Evolutionary conservation across 2,329 filamentous ascomycete species (phyloP), one percentile per base, ranked within the genome.

Genomic region (Trichoderma koningiopsis): DNA sequence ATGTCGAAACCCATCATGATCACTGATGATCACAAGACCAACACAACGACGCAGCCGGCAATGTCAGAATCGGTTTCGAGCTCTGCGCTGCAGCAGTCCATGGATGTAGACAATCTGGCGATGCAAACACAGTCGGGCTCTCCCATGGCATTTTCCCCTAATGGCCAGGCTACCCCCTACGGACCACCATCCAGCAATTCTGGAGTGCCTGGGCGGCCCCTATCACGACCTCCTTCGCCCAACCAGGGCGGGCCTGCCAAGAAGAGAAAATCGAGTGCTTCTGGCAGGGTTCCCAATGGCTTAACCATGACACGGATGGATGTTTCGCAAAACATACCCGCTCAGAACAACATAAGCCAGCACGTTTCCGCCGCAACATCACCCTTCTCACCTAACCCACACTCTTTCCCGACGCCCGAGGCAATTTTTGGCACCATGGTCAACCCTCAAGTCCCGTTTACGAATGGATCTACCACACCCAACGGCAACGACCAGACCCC

Each of bases 11-110:
- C 93, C 0, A 97, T 98, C 72, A 95, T 97, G 87, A 97, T 98
- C 72, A 98, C 96, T 1, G 95, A 99, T 77, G 95, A 99, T 76
- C 95, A 98, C 83, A 98, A 98, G 82, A 97, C 93, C 8, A 91
- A 93, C 74, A 76, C 77, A 5, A 76, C 77, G 69, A 72, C 77
- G 6, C 75, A 78, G 49, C 72, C 73, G n/a, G 70, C 73, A 19
- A 74, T 78, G 59, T 74, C 76, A 6, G 78, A 80, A 60, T 58
- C 68, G 2, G 73, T 75, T 27, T 72, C 73, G n/a, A 72, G 73
- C 22, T 72, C 73, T n/a, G 71, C 73, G 2, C 66, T 72, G 43
- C 68, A 72, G 31, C 68, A 72, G 31, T 43, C 71, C 5, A 69
- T 76, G 43, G 77, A 83, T 40, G 68, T 75, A 10, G 79, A 74